Evolutionary conservation across 495 filamentous ascomycete genomes (phyloP).

Genomic region (Penicillium desertorum): DNA sequence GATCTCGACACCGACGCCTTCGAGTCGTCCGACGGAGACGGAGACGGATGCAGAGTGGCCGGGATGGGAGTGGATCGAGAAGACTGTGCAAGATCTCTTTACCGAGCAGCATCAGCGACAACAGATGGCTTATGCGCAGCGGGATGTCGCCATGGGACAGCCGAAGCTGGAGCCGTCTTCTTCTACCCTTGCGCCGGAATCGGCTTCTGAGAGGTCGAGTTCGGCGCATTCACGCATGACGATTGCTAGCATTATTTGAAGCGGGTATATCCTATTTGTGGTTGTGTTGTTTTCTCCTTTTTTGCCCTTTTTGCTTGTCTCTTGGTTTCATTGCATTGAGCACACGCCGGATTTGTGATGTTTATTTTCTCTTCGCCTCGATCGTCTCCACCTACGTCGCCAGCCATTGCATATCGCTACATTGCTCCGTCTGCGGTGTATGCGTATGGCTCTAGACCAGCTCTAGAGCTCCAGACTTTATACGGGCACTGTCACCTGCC

Average conservation of each 20-base stretch:
- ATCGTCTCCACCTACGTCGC: neutral
- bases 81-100: slow-evolving; percentile 48
- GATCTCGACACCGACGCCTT: slow-evolving; percentile 4
- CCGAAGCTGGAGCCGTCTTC: slow-evolving; percentile 22
- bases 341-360: neutral
- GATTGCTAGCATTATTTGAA: slow-evolving; percentile 74
- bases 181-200: slow-evolving; percentile 34
- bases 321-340: neutral
- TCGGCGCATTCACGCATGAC: slow-evolving; percentile 62
- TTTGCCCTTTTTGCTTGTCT: neutral
- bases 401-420: neutral
- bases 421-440: neutral
- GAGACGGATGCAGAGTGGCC: slow-evolving; percentile 43
- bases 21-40: slow-evolving; percentile 5
- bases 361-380: neutral
- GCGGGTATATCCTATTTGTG: neutral
- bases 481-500: neutral
- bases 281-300: neutral
- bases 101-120: slow-evolving; percentile 38
- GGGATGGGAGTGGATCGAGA: slow-evolving; percentile 55
- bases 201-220: slow-evolving; percentile 38
- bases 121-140: slow-evolving; percentile 21
- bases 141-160: slow-evolving; percentile 16
- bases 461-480: neutral
- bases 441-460: neutral